phyloP scores from a whole-genome alignment of 495 filamentous ascomycete species.

The Hypoxylon crocopeplum region DNA sequence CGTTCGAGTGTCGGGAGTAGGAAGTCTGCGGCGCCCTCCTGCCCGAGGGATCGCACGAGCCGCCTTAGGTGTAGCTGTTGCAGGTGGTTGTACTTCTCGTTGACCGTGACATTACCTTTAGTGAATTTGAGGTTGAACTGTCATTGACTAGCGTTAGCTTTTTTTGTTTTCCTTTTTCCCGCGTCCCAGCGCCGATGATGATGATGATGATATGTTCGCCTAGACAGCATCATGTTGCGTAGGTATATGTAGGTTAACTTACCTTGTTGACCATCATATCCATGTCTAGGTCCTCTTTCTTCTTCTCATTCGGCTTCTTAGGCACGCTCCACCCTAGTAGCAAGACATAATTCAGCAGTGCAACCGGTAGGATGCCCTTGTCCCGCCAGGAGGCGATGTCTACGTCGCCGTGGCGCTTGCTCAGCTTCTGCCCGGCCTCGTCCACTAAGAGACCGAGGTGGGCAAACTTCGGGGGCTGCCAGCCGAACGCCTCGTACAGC shows the following conservation, averaged over 20 bases:
- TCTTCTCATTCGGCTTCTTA: constrained; percentile 47
- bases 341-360: constrained; percentile 82
- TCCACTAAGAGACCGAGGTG: constrained; percentile 90
- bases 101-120: constrained; percentile 84
- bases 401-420: constrained; percentile 80
- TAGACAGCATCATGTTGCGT: too few species aligned
- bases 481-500: constrained; percentile 87
- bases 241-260: too few species aligned
- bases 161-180: neutral
- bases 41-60: neutral
- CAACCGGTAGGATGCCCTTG: constrained; percentile 71
- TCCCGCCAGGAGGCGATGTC: constrained; percentile 73
- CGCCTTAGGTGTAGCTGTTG: constrained; percentile 70
- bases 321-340: constrained; percentile 86
- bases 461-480: constrained; percentile 82
- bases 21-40: neutral
- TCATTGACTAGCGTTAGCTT: constrained; percentile 14
- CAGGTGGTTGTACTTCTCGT: constrained; percentile 80
- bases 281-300: constrained; percentile 74
- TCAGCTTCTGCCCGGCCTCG: constrained; percentile 78
- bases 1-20: constrained; percentile 23
- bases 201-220: too few species aligned
- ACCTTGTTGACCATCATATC: constrained; percentile 73
- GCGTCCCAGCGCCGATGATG: too few species aligned
- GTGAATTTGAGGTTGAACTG: constrained; percentile 86